These are phyloP conservation scores for Chaetomiaceae sp. DNA, from an alignment of 2,329 filamentous ascomycete species.

Conservation along the genomic window DNA sequence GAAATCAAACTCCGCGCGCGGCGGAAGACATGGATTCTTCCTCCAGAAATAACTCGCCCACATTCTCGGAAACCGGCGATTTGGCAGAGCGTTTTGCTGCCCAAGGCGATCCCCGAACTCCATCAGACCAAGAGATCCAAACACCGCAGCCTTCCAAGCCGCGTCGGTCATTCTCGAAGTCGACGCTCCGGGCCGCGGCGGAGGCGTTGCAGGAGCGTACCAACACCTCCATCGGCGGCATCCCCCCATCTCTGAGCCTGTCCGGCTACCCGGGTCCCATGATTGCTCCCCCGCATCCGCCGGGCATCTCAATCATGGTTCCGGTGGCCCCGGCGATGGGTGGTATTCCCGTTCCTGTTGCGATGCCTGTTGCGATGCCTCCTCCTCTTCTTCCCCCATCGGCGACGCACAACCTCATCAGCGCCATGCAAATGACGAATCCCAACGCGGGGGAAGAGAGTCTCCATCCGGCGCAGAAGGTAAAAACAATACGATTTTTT, in stretches of 20 bases:
- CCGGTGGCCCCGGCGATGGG: neutral
- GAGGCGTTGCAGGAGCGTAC: neutral
- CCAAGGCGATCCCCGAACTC: neutral
- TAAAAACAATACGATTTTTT: neutral
- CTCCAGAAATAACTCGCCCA: neutral
- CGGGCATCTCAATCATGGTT: neutral
- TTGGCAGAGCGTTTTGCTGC: too few relatives aligned
- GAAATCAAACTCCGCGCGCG: neutral
- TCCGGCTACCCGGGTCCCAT: constrained; percentile 3
- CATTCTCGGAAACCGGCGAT: neutral
- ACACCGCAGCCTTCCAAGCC: neutral
- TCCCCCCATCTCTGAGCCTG: neutral
- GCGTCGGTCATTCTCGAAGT: constrained; percentile 2
- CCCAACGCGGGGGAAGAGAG: constrained; percentile 1
- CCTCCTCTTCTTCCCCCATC: neutral
- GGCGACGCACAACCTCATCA: constrained; percentile 4
- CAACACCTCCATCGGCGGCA: neutral
- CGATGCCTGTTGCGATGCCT: neutral
- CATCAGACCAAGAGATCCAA: neutral
- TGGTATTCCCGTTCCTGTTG: neutral
- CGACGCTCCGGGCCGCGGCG: neutral
- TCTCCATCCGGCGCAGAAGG: constrained; percentile 9
- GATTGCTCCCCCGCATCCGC: neutral
- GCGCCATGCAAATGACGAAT: neutral
- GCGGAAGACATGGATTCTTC: neutral